Evolutionary conservation across 164 flowering plant species (phyloP).

Genomic region (Tetracentron sinense): DNA sequence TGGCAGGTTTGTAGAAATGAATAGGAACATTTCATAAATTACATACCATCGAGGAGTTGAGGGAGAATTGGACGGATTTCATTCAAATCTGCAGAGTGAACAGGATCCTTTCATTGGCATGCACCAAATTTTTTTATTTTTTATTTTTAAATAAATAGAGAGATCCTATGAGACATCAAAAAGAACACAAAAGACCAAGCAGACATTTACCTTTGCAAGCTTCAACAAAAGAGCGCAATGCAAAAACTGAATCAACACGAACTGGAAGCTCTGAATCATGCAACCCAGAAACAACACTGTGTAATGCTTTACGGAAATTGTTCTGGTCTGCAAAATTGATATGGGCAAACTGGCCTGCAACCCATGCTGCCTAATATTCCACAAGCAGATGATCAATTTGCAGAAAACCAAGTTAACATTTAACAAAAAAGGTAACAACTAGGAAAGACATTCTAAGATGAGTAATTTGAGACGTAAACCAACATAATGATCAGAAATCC

Average conservation of each 20-base stretch:
- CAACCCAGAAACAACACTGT: constrained; percentile 91
- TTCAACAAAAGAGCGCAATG: constrained; percentile 92
- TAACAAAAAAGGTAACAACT: no score
- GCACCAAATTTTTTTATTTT: no score
- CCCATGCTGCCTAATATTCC: constrained; percentile 92
- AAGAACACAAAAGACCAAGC: no score
- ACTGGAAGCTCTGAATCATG: constrained; percentile 98
- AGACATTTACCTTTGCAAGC: constrained; percentile 74
- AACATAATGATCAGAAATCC: no score
- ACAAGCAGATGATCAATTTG: neutral
- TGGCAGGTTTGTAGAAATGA: neutral
- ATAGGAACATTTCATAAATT: neutral
- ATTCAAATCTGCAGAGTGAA: constrained; percentile 62
- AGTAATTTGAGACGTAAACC: no score
- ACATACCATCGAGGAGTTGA: constrained; percentile 90
- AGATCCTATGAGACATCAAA: no score
- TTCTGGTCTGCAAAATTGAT: constrained; percentile 76
- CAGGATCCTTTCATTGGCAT: neutral
- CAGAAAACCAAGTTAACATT: neutral
- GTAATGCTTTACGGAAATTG: constrained; percentile 83
- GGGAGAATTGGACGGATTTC: constrained; percentile 98
- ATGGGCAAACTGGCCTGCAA: constrained; percentile 98
- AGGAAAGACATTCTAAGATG: no score
- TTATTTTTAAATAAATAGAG: no score
- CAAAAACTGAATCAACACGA: constrained; percentile 97